Evolutionary conservation across 805 yeast species (phyloP).

Genomic region (Candida piceae): DNA sequence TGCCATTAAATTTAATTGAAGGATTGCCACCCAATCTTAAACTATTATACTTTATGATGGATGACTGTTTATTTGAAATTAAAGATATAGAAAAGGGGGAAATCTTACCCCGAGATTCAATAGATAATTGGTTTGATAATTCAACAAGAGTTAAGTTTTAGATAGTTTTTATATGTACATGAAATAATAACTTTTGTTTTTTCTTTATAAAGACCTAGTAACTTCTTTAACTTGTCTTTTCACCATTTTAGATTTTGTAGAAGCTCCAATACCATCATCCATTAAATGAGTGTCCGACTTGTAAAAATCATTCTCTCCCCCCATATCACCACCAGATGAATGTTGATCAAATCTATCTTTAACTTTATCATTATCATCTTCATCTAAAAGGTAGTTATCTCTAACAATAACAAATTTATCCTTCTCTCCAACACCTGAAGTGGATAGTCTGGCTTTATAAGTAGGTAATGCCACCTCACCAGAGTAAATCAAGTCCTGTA

Average conservation of each 20-base stretch:
- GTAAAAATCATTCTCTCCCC: background rate
- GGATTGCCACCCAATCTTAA: constrained; percentile 5
- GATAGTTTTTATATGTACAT: background rate
- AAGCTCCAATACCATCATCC: background rate
- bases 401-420: constrained; percentile 23
- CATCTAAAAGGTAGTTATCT: constrained; percentile 16
- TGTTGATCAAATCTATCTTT: constrained; percentile 2
- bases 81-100: constrained; percentile 10
- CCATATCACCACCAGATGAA: background rate
- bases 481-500: constrained; percentile 15
- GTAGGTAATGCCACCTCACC: constrained; percentile 21
- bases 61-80: constrained; percentile 43
- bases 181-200: constrained; percentile 1
- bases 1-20: constrained; percentile 37
- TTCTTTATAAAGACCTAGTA: constrained; percentile 7
- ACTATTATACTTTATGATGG: constrained; percentile 42
- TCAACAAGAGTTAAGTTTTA: constrained; percentile 16
- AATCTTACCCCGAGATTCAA: constrained; percentile 39
- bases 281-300: background rate
- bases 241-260: background rate
- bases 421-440: constrained; percentile 4
- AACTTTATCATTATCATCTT: constrained; percentile 1
- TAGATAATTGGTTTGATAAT: constrained; percentile 42
- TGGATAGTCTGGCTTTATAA: constrained; percentile 15
- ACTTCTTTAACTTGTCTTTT: constrained; percentile 7